Percentiles rank a stretch among this genome's conserved stretches.
These are phyloP conservation scores for Suillus spraguei DNA, from an alignment of 768 basidiomycete genomes.

Conservation along the genomic window DNA sequence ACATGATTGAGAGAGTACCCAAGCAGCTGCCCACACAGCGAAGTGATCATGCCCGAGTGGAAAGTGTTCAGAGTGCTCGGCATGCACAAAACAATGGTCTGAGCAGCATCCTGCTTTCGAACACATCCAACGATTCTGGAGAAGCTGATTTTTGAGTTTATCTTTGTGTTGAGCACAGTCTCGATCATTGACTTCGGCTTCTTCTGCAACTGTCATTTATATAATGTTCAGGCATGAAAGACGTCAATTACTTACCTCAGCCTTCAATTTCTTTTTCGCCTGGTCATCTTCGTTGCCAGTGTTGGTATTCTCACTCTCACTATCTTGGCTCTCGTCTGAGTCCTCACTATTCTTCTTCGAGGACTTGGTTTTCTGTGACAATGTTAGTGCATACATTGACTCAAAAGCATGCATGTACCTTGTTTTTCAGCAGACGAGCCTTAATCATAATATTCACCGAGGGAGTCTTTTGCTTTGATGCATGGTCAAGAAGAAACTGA, in stretches of 20 bases:
- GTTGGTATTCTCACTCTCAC: not conserved
- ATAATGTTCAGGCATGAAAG: not conserved
- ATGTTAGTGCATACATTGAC: not conserved
- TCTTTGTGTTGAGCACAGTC: not conserved
- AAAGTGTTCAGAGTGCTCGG: not conserved
- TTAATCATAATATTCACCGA: conserved; percentile 1
- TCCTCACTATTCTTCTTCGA: not conserved
- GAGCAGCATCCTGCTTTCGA: conserved; percentile 1
- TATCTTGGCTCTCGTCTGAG: not conserved
- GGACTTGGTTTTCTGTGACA: not conserved
- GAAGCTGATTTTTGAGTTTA: conserved; percentile 5
- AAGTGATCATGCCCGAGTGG: conserved; percentile 5
- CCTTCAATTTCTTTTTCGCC: not conserved
- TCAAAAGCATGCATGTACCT: not conserved
- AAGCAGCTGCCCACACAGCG: not conserved
- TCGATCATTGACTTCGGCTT: not conserved
- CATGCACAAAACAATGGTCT: conserved; percentile 4
- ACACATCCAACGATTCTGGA: conserved; percentile 3
- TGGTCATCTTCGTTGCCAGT: not conserved
- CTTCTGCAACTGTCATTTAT: not conserved
- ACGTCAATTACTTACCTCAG: no score
- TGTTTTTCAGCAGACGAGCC: no score
- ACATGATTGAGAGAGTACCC: no score
- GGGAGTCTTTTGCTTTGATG: conserved; percentile 7
- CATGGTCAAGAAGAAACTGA: not conserved